A percentile compares a stretch with the other conserved stretches of the same genome.
Conservation (phyloP, 257 asterid species). For the Euphrasia confusa region DNA sequence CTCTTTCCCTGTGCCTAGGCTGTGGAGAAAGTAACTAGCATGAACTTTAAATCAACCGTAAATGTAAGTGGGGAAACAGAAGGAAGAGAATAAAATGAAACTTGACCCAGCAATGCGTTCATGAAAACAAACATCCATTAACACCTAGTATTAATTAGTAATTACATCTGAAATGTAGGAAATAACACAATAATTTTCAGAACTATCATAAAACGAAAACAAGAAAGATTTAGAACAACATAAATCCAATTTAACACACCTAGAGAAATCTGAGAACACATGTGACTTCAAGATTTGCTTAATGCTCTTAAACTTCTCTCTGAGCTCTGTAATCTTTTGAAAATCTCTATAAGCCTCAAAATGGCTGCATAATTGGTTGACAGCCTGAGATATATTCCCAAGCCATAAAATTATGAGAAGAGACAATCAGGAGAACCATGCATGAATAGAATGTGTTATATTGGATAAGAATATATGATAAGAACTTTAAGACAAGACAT, state of each 20-base stretch:
- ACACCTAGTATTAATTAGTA: slow-evolving; percentile 5
- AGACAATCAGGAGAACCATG: slow-evolving; percentile 21
- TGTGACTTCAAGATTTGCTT: slow-evolving; percentile 90
- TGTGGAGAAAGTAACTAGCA: slow-evolving; percentile 33
- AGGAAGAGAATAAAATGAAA: slow-evolving; percentile 4
- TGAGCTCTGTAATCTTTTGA: slow-evolving; percentile 86
- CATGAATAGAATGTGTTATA: slow-evolving; percentile 3
- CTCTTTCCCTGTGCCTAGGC: slow-evolving; percentile 99
- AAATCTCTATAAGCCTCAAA: slow-evolving; percentile 94
- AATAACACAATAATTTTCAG: background rate
- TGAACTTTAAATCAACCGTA: slow-evolving; percentile 4
- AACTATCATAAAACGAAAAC: background rate
- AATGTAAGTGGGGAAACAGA: background rate
- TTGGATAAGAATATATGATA: background rate
- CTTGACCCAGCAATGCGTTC: slow-evolving; percentile 4
- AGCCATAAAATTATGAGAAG: slow-evolving; percentile 20
- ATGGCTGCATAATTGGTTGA: slow-evolving; percentile 92
- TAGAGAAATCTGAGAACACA: slow-evolving; percentile 92
- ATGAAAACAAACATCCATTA: slow-evolving; percentile 17
- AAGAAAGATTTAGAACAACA: slow-evolving; percentile 3
- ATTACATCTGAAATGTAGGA: slow-evolving; percentile 3
- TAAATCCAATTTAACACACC: slow-evolving; percentile 42
- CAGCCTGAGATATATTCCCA: slow-evolving; percentile 65
- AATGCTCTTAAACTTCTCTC: slow-evolving; percentile 92
- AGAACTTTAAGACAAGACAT: background rate